A percentile compares a stretch with the other conserved stretches of the same genome.
phyloP scores from a whole-genome alignment of 1,139 yeast species.

The Yamadazyma dendronema region DNA sequence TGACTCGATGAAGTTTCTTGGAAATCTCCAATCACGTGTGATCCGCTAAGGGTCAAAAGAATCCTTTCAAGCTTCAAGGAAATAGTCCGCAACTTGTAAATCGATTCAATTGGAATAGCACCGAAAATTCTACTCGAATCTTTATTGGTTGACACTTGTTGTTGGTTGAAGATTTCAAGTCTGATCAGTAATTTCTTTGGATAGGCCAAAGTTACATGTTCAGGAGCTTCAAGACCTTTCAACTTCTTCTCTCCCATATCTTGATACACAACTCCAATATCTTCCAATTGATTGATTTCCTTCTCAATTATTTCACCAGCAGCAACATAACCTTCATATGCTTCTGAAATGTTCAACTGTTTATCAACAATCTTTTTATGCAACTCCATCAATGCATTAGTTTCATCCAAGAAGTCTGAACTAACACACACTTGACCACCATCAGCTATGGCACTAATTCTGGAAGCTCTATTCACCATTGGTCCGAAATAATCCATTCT shows the following conservation, averaged over 20 bases:
- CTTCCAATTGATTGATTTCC: conserved; percentile 65
- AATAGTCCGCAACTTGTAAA: conserved; percentile 48
- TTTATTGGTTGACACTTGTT: conserved; percentile 18
- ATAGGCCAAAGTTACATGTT: conserved; percentile 74
- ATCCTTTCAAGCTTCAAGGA: conserved; percentile 51
- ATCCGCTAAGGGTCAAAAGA: conserved; percentile 38
- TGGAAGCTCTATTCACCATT: conserved; percentile 92
- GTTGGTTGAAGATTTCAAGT: conserved; percentile 41
- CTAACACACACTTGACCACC: conserved; percentile 97
- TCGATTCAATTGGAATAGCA: conserved; percentile 41
- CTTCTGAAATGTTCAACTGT: conserved; percentile 44
- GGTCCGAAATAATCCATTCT: conserved; percentile 99
- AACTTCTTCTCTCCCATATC: conserved; percentile 84
- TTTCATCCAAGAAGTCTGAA: conserved; percentile 74
- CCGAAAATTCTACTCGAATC: conserved; percentile 31
- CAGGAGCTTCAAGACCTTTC: conserved; percentile 94
- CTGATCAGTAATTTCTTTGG: conserved; percentile 67
- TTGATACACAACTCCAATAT: conserved; percentile 67
- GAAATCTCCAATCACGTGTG: conserved; percentile 27
- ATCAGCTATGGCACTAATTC: conserved; percentile 92
- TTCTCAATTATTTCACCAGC: conserved; percentile 65
- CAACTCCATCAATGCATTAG: conserved; percentile 54
- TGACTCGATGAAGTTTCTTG: conserved; percentile 26
- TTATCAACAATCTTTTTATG: conserved; percentile 49
- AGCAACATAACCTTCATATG: conserved; percentile 58